Evolutionary conservation across 805 yeast species (phyloP).

Genomic region (Candida koratica): DNA sequence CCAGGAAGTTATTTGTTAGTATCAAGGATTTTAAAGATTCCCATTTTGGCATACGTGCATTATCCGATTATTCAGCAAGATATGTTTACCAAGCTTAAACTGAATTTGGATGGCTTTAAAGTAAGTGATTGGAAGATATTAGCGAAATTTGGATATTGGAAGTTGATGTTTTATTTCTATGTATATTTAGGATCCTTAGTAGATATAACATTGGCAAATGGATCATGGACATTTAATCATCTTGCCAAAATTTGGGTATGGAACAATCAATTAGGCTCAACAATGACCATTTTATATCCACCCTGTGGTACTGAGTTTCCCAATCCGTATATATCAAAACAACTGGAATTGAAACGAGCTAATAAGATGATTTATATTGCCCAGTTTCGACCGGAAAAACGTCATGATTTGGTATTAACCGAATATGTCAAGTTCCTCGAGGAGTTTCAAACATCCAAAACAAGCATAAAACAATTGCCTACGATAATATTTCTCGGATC

Average conservation of each 20-base stretch:
- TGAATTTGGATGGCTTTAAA: constrained; percentile 17
- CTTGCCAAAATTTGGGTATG: constrained; percentile 60
- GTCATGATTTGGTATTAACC: constrained; percentile 67
- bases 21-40: constrained; percentile 54
- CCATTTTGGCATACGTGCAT: constrained; percentile 86
- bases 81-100: constrained; percentile 65
- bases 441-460: constrained; percentile 16
- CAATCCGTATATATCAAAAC: constrained; percentile 11
- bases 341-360: too few species aligned
- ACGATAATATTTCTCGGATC: constrained; percentile 78
- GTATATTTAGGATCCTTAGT: constrained; percentile 63
- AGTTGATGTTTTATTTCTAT: constrained; percentile 57
- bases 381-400: constrained; percentile 92
- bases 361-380: constrained; percentile 61
- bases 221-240: constrained; percentile 89
- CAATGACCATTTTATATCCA: constrained; percentile 64
- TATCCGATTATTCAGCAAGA: constrained; percentile 88
- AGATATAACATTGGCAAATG: constrained; percentile 68
- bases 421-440: constrained; percentile 58
- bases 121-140: constrained; percentile 31
- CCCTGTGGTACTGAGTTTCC: constrained; percentile 75
- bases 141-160: constrained; percentile 66
- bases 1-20: constrained; percentile 81
- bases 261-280: constrained; percentile 23
- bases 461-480: constrained; percentile 33